Conservation (phyloP, 768 basidiomycete genomes). For the Leccinum uliginosum region DNA sequence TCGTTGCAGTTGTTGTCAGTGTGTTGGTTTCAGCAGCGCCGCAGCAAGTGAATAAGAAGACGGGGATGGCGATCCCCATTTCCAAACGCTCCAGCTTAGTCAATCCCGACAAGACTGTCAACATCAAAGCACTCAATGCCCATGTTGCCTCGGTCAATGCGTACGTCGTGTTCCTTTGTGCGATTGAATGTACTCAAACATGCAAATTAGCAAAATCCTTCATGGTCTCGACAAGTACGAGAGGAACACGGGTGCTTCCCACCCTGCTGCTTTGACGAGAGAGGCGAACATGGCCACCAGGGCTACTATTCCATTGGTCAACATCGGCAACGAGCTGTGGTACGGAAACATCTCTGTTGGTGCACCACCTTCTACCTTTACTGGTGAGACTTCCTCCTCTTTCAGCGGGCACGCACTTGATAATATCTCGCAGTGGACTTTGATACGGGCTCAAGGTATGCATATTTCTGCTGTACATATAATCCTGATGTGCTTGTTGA, state of each 20-base stretch:
- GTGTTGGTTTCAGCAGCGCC: slow-evolving; percentile 7
- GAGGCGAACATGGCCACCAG: background rate
- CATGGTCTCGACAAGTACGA: slow-evolving; percentile 1
- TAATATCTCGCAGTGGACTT: background rate
- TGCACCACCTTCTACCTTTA: background rate
- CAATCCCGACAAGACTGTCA: slow-evolving; percentile 6
- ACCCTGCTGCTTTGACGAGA: background rate
- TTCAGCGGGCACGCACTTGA: background rate
- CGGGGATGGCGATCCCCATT: slow-evolving; percentile 7
- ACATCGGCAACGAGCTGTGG: background rate
- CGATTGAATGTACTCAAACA: background rate
- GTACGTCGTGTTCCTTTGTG: slow-evolving; percentile 1
- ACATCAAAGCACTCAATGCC: slow-evolving; percentile 2
- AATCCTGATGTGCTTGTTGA: background rate
- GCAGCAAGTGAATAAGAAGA: background rate
- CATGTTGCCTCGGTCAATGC: slow-evolving; percentile 3
- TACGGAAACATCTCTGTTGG: slow-evolving; percentile 11
- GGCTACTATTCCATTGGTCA: background rate
- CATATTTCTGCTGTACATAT: background rate
- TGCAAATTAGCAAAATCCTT: background rate
- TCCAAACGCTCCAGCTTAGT: slow-evolving; percentile 1
- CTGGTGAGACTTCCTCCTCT: background rate
- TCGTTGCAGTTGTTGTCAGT: background rate
- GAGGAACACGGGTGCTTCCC: background rate
- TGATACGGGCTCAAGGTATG: slow-evolving; percentile 11